Conservation (phyloP, 2,329 filamentous ascomycete genomes). For the Ophiobolus disseminans region DNA sequence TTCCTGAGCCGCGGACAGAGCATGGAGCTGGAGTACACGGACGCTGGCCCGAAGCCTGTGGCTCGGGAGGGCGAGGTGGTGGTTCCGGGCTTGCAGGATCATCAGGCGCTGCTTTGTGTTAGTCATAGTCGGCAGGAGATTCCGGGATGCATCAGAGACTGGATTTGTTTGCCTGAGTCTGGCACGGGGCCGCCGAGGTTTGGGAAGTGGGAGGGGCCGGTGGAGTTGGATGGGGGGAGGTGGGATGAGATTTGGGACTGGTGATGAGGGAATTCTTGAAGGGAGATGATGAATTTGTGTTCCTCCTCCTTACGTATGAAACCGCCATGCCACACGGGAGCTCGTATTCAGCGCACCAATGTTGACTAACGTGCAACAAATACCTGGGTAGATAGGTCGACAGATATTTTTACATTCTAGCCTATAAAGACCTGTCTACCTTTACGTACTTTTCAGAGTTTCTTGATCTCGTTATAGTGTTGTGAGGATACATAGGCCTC, state of each 20-base stretch:
- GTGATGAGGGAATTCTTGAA: not conserved
- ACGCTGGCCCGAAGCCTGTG: conserved; percentile 32
- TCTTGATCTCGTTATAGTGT: too few relatives aligned
- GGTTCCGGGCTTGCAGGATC: conserved; percentile 68
- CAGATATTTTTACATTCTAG: too few relatives aligned
- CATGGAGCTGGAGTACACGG: conserved; percentile 46
- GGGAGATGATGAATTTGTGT: not conserved
- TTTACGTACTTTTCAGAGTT: too few relatives aligned
- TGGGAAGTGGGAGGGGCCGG: conserved; percentile 67
- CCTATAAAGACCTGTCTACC: too few relatives aligned
- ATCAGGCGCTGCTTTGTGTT: conserved; percentile 89
- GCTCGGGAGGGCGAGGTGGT: conserved; percentile 60
- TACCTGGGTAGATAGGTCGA: too few relatives aligned
- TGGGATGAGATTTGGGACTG: conserved; percentile 66
- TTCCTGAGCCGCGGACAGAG: conserved; percentile 68
- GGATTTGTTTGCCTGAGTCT: conserved; percentile 83
- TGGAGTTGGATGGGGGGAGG: conserved; percentile 62
- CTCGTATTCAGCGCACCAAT: too few relatives aligned
- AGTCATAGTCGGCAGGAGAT: conserved; percentile 92
- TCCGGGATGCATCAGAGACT: conserved; percentile 80
- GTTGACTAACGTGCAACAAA: too few relatives aligned
- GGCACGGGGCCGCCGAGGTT: conserved; percentile 70
- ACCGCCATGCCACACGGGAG: too few relatives aligned
- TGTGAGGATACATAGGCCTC: too few relatives aligned
- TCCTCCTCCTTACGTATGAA: too few relatives aligned